Percentiles rank a stretch among this genome's conserved stretches.
Evolutionary conservation across 306 rosid genomes (phyloP).

Genomic region (Lathyrus oleraceus): DNA sequence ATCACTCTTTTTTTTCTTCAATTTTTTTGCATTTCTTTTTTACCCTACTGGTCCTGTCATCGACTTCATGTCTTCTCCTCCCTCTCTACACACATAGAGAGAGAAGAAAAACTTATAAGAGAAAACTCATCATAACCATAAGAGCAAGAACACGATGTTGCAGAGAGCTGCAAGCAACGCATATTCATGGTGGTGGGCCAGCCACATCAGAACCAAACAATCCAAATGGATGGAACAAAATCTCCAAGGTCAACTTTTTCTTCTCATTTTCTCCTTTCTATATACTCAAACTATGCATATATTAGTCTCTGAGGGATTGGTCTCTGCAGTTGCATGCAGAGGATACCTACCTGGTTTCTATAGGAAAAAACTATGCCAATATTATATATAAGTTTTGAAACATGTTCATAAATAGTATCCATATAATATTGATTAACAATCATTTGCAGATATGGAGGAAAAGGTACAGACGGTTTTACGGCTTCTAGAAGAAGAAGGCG

Average conservation of each 20-base stretch:
- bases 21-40: background rate
- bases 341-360: too few relatives aligned
- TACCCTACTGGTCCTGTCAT: conserved; percentile 20
- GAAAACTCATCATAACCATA: background rate
- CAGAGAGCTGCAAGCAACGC: conserved; percentile 99
- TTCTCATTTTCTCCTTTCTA: background rate
- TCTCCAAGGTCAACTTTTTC: conserved; percentile 64
- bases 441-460: conserved; percentile 82
- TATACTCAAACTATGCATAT: background rate
- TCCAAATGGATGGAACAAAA: conserved; percentile 97
- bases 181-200: conserved; percentile 99
- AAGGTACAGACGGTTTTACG: conserved; percentile 60
- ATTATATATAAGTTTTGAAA: background rate
- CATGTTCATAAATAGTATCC: background rate
- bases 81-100: conserved; percentile 32
- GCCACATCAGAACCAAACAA: conserved; percentile 98
- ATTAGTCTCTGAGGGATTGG: too few relatives aligned
- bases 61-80: conserved; percentile 52
- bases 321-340: too few relatives aligned
- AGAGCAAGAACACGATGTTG: conserved; percentile 50
- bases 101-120: background rate
- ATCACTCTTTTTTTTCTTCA: conserved; percentile 11
- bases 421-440: too few relatives aligned
- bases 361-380: background rate
- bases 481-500: conserved; percentile 83